Evolutionary conservation across 306 rosid species (phyloP).

Genomic region (Glycine tomentella): DNA sequence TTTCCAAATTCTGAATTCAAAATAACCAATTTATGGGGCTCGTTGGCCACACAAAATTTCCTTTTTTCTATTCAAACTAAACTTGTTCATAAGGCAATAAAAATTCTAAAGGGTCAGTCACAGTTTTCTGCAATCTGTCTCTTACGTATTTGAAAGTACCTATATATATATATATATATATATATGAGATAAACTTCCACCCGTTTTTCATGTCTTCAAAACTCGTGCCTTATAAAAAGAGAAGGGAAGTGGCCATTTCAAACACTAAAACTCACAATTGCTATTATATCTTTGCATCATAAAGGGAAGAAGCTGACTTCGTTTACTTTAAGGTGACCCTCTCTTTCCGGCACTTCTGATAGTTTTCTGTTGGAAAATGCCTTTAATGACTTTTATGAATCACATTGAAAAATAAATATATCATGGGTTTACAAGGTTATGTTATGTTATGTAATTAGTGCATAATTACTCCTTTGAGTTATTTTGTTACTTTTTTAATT

Average conservation of each 20-base stretch:
- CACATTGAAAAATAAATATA: neutral
- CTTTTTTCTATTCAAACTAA: conserved; percentile 48
- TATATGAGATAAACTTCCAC: neutral
- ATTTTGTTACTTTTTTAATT: neutral
- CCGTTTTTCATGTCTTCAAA: conserved; percentile 32
- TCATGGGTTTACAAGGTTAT: neutral
- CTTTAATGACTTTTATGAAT: neutral
- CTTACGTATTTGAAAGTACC: conserved; percentile 48
- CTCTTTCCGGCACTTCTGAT: conserved; percentile 14
- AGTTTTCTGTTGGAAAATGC: conserved; percentile 9
- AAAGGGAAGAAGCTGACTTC: conserved; percentile 2
- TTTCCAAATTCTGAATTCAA: conserved; percentile 47
- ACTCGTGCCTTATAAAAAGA: conserved; percentile 45
- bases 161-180: no score
- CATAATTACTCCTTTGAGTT: neutral
- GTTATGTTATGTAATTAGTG: neutral
- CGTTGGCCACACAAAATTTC: neutral
- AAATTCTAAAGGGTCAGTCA: conserved; percentile 31
- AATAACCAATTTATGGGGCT: conserved; percentile 40
- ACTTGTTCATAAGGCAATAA: neutral
- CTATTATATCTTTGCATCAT: conserved; percentile 23
- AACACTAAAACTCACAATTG: neutral
- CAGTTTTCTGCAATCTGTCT: conserved; percentile 46
- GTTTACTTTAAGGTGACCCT: conserved; percentile 48
- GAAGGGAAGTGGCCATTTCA: conserved; percentile 2